Percentiles rank a stretch among this genome's conserved stretches.
Evolutionary conservation across 129 eudicot species (phyloP).

Genomic region (Artemisia annua): DNA sequence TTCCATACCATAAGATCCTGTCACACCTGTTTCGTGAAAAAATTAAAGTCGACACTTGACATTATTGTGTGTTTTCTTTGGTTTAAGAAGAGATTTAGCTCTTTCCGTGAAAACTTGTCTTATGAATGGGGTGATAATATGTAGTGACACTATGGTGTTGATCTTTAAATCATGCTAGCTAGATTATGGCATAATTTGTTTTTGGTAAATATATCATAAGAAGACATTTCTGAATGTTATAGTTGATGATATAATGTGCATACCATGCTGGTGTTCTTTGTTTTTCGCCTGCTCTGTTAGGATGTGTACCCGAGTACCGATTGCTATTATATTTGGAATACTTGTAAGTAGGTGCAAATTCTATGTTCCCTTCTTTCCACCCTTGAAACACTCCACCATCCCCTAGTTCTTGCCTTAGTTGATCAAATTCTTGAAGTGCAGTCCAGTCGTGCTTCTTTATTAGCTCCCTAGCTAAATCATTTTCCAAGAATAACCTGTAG

Average conservation of each 20-base stretch:
- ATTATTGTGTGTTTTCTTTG: no score
- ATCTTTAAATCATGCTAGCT: no score
- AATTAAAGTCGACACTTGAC: no score
- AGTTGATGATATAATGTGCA: background rate
- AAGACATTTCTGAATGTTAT: background rate
- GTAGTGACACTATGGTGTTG: no score
- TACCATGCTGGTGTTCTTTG: constrained; percentile 97
- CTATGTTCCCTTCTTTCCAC: constrained; percentile 86
- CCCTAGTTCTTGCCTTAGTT: constrained; percentile 59
- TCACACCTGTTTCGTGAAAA: constrained; percentile 72
- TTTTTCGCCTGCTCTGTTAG: constrained; percentile 72
- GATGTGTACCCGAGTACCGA: constrained; percentile 70
- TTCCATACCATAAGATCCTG: constrained; percentile 89
- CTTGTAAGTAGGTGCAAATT: constrained; percentile 92
- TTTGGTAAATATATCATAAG: background rate
- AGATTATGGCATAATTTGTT: no score
- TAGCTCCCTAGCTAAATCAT: constrained; percentile 69
- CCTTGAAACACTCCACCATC: constrained; percentile 88
- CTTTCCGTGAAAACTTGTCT: no score
- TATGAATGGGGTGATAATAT: no score
- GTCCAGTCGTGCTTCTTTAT: constrained; percentile 68
- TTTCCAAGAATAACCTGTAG: constrained; percentile 72
- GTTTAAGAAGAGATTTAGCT: no score
- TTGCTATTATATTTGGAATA: constrained; percentile 66
- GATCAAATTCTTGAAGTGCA: constrained; percentile 80